Evolutionary conservation across 768 basidiomycete genomes (phyloP).

Genomic region (Russula earlei): DNA sequence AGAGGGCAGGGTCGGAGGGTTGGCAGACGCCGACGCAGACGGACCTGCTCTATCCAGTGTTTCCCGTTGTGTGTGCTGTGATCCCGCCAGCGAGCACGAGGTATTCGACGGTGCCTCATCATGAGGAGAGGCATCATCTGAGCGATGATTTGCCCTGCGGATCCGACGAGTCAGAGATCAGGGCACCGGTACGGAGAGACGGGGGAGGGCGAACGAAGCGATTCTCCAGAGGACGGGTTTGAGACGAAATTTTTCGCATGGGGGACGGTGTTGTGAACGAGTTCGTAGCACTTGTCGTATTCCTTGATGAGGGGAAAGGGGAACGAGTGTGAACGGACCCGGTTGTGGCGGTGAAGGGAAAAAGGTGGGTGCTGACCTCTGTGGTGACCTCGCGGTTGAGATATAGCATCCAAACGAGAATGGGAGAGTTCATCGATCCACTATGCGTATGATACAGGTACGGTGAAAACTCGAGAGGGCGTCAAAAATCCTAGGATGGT

Average conservation of each 20-base stretch:
- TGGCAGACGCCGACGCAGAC: constrained; percentile 9
- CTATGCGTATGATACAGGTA: not conserved
- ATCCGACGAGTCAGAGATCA: not conserved
- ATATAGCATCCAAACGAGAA: constrained; percentile 75
- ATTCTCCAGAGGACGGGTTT: constrained; percentile 49
- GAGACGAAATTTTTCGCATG: constrained; percentile 42
- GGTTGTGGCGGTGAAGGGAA: not conserved
- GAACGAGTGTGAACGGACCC: not conserved
- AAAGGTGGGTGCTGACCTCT: constrained; percentile 39
- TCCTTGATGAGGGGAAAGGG: constrained; percentile 37
- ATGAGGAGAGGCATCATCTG: constrained; percentile 72
- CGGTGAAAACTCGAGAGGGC: constrained; percentile 3
- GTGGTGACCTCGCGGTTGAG: constrained; percentile 63
- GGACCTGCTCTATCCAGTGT: constrained; percentile 75
- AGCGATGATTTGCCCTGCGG: constrained; percentile 57
- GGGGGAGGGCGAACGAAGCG: constrained; percentile 46
- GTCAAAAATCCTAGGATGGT: constrained; percentile 14
- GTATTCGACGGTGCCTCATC: constrained; percentile 79
- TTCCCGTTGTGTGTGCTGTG: constrained; percentile 52
- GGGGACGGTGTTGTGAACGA: constrained; percentile 51
- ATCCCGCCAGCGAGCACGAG: constrained; percentile 65
- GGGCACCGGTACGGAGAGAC: not conserved
- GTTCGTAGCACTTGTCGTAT: constrained; percentile 57
- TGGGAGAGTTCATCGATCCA: constrained; percentile 44
- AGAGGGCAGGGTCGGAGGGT: not conserved